Percentiles rank a stretch among this genome's conserved stretches.
Conservation (phyloP, 2,329 filamentous ascomycete genomes). For the Botrytis deweyae region DNA sequence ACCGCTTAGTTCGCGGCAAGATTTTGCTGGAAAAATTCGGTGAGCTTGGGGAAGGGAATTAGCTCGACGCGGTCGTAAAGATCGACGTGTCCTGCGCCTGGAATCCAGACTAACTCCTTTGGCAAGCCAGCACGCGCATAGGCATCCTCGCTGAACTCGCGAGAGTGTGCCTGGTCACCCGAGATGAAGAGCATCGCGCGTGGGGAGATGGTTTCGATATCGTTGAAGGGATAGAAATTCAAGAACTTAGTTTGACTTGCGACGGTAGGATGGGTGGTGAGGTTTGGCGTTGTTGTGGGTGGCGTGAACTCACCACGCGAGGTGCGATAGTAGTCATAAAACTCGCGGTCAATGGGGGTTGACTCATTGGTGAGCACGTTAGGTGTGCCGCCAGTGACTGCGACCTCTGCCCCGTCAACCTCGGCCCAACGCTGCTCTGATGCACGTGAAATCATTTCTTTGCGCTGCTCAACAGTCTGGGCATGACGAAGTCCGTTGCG, state of each 20-base stretch:
- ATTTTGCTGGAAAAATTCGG: background rate
- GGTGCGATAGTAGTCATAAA: background rate
- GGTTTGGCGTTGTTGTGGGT: background rate
- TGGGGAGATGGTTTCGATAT: background rate
- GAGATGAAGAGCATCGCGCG: background rate
- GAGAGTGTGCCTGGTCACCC: background rate
- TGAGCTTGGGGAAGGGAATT: background rate
- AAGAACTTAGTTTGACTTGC: background rate
- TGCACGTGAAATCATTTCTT: background rate
- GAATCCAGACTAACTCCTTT: background rate
- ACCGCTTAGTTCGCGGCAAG: background rate
- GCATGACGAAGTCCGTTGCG: background rate
- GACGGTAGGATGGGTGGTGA: background rate
- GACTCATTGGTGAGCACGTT: background rate
- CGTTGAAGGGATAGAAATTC: background rate
- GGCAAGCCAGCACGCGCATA: background rate
- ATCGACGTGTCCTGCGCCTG: background rate
- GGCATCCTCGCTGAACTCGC: background rate
- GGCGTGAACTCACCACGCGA: background rate
- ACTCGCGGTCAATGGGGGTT: background rate
- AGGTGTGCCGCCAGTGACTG: background rate
- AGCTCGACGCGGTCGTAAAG: background rate
- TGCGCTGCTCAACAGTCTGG: background rate
- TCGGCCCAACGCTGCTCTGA: background rate
- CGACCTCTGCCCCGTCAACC: background rate